These are phyloP conservation scores for Acanthamoeba triangularis DNA, from an alignment of 208 protist genomes.

Conservation along the genomic window DNA sequence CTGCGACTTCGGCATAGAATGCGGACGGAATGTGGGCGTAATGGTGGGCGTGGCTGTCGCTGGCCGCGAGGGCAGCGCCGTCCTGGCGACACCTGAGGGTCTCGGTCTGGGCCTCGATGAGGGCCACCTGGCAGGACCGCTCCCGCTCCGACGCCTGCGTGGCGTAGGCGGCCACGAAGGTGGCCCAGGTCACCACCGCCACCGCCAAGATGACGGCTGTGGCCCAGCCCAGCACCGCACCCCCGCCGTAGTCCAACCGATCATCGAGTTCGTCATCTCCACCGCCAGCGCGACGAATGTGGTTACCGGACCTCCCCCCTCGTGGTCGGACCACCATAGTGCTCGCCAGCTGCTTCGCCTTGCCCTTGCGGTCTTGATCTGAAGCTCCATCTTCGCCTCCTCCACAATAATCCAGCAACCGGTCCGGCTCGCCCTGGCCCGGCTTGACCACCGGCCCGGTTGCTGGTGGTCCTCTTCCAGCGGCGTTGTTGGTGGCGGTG, in stretches of 20 bases:
- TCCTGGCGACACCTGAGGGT: neutral
- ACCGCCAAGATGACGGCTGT: neutral
- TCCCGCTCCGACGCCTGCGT: neutral
- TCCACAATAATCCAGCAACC: no score
- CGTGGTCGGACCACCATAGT: no score
- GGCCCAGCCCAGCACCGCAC: neutral
- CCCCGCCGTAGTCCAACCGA: neutral
- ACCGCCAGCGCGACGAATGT: neutral
- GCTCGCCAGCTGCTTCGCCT: no score
- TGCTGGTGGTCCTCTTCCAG: neutral
- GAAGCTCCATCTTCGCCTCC: no score
- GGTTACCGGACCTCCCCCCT: neutral
- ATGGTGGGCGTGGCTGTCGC: neutral
- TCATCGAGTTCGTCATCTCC: neutral
- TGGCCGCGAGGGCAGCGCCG: neutral
- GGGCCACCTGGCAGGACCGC: neutral
- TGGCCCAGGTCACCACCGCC: neutral
- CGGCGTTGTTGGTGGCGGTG: neutral
- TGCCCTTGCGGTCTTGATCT: no score
- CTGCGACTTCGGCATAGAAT: neutral
- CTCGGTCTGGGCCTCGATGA: neutral
- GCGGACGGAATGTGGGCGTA: neutral
- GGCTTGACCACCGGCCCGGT: neutral
- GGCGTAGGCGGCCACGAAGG: neutral
- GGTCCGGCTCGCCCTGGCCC: no score